Evolutionary conservation across 2,329 filamentous ascomycete species (phyloP), one percentile per base, ranked within the genome.

Genomic region (Alternaria gaisen): DNA sequence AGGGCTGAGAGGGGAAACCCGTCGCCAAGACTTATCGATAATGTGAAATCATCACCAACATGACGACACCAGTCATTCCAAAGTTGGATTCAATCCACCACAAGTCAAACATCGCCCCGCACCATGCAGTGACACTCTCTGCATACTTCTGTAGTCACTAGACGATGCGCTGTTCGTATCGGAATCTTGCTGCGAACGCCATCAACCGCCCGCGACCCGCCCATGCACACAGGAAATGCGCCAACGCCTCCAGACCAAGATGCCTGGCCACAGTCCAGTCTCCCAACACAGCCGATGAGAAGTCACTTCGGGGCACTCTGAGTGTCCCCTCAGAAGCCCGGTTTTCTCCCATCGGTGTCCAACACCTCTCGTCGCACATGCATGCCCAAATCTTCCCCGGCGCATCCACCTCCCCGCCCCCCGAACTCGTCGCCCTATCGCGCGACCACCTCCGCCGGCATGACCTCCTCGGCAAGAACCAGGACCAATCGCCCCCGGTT

Each of bases 291-390:
- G 32, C 43, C 20, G 52, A 46, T 36, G 68, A 63, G 38, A 44
- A 63, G 32, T 36, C 32, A 9, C 53, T 42, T 34, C 12, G 18
- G 12, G 57, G 10, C 14, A 70, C 58, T 24, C 56, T 78, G 28
- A 67, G 70, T 40, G 60, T 80, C 30, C 71, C 79, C n/a, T 80
- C 83, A 7, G 80, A 85, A 58, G 84, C 92, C 50, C 89, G 95
- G 67, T 92, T 91, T 82, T 99, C 96, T 80, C 91, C 96, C 69
- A 94, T 99, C 71, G 93, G 92, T 54, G 92, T 99, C 40, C 95
- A 99, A 80, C 94, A 98, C 73, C 83, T 99, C 69, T 97, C 93
- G 83, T 84, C 86, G 60, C 86, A 94, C 82, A 85, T 99, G 44
- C 92, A 94, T 78, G 76, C 86, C 2, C 95, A 98, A 79, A 82